Percentiles rank a stretch among this genome's conserved stretches.
Conservation (phyloP, 306 rosid species). For the Pyrus bretschneideri region DNA sequence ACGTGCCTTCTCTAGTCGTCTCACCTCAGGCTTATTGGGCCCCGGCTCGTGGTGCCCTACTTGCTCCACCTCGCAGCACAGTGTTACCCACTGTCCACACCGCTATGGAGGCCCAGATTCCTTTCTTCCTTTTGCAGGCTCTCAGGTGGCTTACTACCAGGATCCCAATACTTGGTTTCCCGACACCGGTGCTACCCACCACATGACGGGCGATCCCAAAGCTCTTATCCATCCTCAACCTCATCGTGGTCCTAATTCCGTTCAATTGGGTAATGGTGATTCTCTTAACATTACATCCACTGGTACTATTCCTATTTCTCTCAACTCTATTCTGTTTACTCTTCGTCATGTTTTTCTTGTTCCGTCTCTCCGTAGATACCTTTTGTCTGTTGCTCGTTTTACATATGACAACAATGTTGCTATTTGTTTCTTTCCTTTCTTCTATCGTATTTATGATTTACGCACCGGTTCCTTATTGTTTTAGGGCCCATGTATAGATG, state of each 20-base stretch:
- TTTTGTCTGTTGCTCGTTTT: not conserved
- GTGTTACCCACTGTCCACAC: fast-evolving
- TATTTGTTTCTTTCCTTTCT: not conserved
- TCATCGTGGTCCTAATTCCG: not conserved
- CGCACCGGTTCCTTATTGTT: not conserved
- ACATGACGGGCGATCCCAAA: not conserved
- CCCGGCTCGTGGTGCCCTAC: not conserved
- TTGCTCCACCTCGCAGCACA: not conserved
- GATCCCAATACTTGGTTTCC: not conserved
- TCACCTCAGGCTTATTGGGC: not conserved
- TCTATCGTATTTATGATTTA: not conserved
- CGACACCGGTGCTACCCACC: not conserved
- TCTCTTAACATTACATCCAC: not conserved
- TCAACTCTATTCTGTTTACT: fast-evolving
- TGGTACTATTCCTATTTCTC: not conserved
- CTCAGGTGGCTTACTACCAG: not conserved
- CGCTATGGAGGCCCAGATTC: not conserved
- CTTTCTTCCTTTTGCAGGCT: not conserved
- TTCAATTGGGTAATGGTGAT: not conserved
- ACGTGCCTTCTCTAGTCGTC: fast-evolving
- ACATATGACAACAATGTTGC: not conserved
- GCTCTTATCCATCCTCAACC: not conserved
- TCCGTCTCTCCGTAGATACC: not conserved
- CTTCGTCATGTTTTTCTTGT: not conserved
- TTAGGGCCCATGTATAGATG: not conserved